Evolutionary conservation across 2,329 filamentous ascomycete species (phyloP).

Genomic region (Plectosphaerella sp.): DNA sequence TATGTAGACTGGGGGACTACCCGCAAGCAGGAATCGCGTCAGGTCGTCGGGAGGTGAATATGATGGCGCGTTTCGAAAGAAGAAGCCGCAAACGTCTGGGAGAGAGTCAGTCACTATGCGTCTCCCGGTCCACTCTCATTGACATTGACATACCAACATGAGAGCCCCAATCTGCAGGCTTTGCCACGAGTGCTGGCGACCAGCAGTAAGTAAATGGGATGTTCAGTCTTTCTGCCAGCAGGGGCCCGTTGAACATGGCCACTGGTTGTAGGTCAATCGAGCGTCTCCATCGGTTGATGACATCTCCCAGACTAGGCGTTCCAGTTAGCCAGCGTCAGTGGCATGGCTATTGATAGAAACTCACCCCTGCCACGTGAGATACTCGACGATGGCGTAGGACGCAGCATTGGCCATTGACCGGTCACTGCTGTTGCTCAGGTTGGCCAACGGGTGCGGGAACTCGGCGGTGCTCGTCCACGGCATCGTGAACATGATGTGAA

Average conservation of each 20-base stretch:
- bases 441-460: constrained; percentile 70
- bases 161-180: constrained; percentile 25
- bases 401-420: constrained; percentile 60
- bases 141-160: constrained; percentile 20
- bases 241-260: constrained; percentile 65
- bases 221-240: constrained; percentile 58
- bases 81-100: constrained; percentile 36
- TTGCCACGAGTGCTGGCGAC: constrained; percentile 58
- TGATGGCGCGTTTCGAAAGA: constrained; percentile 30
- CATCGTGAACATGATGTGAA: constrained; percentile 52
- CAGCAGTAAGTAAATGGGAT: constrained; percentile 76
- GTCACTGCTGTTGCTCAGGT: constrained; percentile 51
- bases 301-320: neutral
- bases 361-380: constrained; percentile 70
- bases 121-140: constrained; percentile 26
- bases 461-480: constrained; percentile 68
- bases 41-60: constrained; percentile 34
- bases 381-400: constrained; percentile 67
- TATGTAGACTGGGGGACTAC: constrained; percentile 48
- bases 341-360: neutral
- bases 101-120: constrained; percentile 37
- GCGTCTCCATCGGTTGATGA: neutral
- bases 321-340: neutral
- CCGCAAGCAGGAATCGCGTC: constrained; percentile 35
- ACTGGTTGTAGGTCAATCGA: constrained; percentile 58